Conservation (phyloP, 352 stramenopile species). For the Stephanocyclus meneghinianus region DNA sequence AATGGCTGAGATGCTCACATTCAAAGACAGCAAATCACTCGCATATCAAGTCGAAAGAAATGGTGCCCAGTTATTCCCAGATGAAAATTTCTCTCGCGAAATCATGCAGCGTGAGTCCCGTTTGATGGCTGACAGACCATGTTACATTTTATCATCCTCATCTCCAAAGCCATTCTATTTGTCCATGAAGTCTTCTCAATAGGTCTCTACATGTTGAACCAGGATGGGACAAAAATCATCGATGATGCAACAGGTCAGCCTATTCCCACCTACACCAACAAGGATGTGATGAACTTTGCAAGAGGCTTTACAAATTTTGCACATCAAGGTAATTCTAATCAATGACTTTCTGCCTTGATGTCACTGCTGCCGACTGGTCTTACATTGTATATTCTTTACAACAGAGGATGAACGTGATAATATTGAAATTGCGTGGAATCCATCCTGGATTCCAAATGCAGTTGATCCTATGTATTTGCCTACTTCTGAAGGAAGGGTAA, state of each 20-base stretch:
- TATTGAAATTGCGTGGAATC: slow-evolving; percentile 22
- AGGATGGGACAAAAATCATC: slow-evolving; percentile 59
- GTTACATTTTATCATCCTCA: too few relatives aligned
- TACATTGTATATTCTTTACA: slow-evolving; percentile 37
- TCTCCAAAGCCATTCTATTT: too few relatives aligned
- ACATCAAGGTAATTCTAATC: not conserved
- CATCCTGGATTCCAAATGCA: slow-evolving; percentile 38
- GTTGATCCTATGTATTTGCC: slow-evolving; percentile 63
- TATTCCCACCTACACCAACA: slow-evolving; percentile 64
- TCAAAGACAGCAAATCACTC: slow-evolving; percentile 39
- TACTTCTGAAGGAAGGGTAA: slow-evolving; percentile 36
- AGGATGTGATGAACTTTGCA: slow-evolving; percentile 66
- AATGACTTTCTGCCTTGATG: too few relatives aligned
- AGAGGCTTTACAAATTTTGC: slow-evolving; percentile 28
- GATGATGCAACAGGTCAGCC: slow-evolving; percentile 43
- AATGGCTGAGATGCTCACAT: slow-evolving; percentile 74
- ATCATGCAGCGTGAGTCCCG: slow-evolving; percentile 35
- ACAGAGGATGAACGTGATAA: slow-evolving; percentile 33
- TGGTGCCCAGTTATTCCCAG: slow-evolving; percentile 20
- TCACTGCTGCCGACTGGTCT: too few relatives aligned
- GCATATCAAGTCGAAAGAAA: slow-evolving; percentile 47
- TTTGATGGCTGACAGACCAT: too few relatives aligned
- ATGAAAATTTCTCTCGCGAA: slow-evolving; percentile 55
- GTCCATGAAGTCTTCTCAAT: slow-evolving; percentile 57
- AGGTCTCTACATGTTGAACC: slow-evolving; percentile 59